Evolutionary conservation across 2,329 filamentous ascomycete genomes (phyloP).

Genomic region (Exserohilum rostratum): DNA sequence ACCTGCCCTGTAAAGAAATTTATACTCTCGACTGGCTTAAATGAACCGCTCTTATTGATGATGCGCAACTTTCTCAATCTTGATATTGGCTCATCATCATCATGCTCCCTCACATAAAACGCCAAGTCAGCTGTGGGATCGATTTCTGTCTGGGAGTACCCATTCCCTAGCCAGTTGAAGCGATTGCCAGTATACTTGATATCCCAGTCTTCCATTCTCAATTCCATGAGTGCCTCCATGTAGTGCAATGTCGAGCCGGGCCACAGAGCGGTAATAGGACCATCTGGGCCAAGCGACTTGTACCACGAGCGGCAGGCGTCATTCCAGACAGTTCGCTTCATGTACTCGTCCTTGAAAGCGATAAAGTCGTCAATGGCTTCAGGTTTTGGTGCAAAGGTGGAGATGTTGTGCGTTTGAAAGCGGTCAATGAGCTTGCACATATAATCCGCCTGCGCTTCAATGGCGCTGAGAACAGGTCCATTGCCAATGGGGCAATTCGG

Average conservation of each 20-base stretch:
- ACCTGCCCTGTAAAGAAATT: conserved; percentile 27
- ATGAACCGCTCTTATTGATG: conserved; percentile 41
- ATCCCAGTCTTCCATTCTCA: conserved; percentile 57
- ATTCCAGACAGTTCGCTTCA: conserved; percentile 55
- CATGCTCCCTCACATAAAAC: conserved; percentile 44
- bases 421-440: conserved; percentile 58
- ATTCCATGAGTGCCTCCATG: conserved; percentile 55
- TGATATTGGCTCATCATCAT: conserved; percentile 42
- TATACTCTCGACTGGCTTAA: conserved; percentile 19
- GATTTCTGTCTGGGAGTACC: conserved; percentile 43
- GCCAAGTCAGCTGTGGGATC: conserved; percentile 46
- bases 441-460: conserved; percentile 58
- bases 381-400: conserved; percentile 51
- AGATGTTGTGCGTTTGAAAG: conserved; percentile 57
- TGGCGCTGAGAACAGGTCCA: conserved; percentile 51
- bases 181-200: conserved; percentile 48
- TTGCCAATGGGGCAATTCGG: conserved; percentile 53
- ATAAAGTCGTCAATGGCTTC: conserved; percentile 59
- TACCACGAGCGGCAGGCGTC: conserved; percentile 56
- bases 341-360: conserved; percentile 53
- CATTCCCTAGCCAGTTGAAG: conserved; percentile 49
- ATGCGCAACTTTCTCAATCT: conserved; percentile 34
- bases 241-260: conserved; percentile 58
- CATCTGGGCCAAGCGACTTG: conserved; percentile 41
- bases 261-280: conserved; percentile 51